A percentile compares a stretch with the other conserved stretches of the same genome.
Evolutionary conservation across 1,284 basidiomycete species (phyloP).

Genomic region (Cutaneotrichosporon daszewskae): DNA sequence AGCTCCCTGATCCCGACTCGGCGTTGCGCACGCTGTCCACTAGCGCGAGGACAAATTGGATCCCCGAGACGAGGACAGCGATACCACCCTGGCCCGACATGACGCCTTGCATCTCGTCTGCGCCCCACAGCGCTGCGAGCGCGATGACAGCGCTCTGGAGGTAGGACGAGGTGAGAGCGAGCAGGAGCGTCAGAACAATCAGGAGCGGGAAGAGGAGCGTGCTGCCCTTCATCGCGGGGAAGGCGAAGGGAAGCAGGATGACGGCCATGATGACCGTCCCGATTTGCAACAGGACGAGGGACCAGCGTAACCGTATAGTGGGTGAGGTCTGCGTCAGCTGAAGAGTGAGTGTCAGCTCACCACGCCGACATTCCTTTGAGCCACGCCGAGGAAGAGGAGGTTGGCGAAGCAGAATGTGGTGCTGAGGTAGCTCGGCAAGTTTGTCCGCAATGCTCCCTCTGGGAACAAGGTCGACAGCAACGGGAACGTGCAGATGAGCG

Average conservation of each 20-base stretch:
- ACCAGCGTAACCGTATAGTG: conserved; percentile 27
- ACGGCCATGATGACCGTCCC: conserved; percentile 32
- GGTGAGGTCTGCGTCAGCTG: conserved; percentile 30
- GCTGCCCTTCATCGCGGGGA: conserved; percentile 14
- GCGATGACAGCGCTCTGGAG: conserved; percentile 45
- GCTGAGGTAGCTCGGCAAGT: conserved; percentile 38
- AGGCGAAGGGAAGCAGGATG: conserved; percentile 37
- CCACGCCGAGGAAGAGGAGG: conserved; percentile 43
- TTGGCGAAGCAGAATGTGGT: conserved; percentile 44
- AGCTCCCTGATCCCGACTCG: conserved; percentile 6
- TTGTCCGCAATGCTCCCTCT: conserved; percentile 21
- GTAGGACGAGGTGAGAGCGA: conserved; percentile 36
- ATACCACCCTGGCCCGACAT: conserved; percentile 48
- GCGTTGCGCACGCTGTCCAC: conserved; percentile 14
- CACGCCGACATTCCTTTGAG: conserved; percentile 37
- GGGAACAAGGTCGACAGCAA: conserved; percentile 35
- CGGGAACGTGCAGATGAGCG: conserved; percentile 44
- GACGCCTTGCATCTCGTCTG: conserved; percentile 39
- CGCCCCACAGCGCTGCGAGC: conserved; percentile 37
- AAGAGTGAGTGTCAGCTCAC: conserved; percentile 18
- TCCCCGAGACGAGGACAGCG: conserved; percentile 41
- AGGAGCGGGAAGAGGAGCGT: conserved; percentile 33
- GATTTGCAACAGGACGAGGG: conserved; percentile 32
- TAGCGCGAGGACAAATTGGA: conserved; percentile 38
- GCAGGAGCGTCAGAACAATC: conserved; percentile 28